These are phyloP conservation scores for Nectriaceae sp. DNA, from an alignment of 2,329 filamentous ascomycete species.

Conservation along the genomic window DNA sequence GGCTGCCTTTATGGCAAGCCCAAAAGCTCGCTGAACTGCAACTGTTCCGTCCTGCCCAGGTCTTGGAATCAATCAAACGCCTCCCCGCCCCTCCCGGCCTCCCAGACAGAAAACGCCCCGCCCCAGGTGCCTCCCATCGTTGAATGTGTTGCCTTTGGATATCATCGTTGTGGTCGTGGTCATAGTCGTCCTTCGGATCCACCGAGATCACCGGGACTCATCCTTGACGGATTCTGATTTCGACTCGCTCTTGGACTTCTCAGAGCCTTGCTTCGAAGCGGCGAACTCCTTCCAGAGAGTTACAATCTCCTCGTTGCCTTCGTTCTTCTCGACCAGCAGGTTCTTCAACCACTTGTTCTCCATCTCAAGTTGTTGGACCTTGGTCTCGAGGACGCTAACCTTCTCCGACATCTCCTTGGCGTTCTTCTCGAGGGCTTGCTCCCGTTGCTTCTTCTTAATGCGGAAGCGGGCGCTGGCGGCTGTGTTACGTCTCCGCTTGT, in stretches of 20 bases:
- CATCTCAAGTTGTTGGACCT: conserved; percentile 76
- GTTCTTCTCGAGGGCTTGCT: conserved; percentile 79
- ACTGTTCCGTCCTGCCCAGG: too few species aligned
- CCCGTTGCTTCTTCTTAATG: conserved; percentile 94
- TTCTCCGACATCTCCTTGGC: conserved; percentile 85
- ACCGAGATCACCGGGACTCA: conserved; percentile 8
- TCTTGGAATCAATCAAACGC: neutral
- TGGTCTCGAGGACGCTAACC: conserved; percentile 70
- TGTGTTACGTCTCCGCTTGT: conserved; percentile 87
- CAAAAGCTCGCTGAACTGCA: too few species aligned
- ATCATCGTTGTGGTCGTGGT: conserved; percentile 20
- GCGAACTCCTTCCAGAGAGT: conserved; percentile 54
- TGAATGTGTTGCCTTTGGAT: conserved; percentile 19
- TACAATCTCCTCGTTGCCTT: conserved; percentile 55
- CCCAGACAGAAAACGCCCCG: neutral
- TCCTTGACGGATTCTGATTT: conserved; percentile 29
- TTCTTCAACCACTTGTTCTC: conserved; percentile 84
- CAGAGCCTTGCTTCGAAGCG: conserved; percentile 35
- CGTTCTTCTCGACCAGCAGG: conserved; percentile 80
- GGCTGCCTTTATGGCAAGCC: too few species aligned
- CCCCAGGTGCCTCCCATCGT: neutral
- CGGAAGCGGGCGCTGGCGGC: conserved; percentile 87
- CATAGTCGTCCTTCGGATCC: neutral
- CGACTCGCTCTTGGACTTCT: conserved; percentile 33
- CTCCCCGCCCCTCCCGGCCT: neutral